Evolutionary conservation across 805 yeast species (phyloP), one percentile per base, ranked within the genome.

Genomic region (Starmerella roubikii): DNA sequence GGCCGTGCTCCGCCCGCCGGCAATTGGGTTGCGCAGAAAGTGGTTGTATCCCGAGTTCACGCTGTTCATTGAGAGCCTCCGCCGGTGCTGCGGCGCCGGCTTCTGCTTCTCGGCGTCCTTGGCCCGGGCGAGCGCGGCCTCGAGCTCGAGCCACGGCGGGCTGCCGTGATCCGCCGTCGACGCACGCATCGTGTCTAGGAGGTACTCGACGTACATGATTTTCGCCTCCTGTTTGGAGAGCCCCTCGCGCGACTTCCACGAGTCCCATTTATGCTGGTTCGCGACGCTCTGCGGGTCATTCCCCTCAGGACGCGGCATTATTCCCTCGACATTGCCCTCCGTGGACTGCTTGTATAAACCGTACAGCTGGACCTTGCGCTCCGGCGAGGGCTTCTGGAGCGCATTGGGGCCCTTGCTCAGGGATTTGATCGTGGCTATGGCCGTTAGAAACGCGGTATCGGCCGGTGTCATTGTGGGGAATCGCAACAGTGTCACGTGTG

Each of bases 281-380:
- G 76, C 76, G 46, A 69, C 77, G 50, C 74, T 82, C 47, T 76
- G 83, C 8, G 71, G 63, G 1, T 70, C 57, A 30, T 55, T 57
- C 4, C 85, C 86, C 1, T 58, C 57, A 0, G 88, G 88, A 34
- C 84, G 61, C 2, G 69, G 68, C 73, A 79, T 69, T 30, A 78
- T 65, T 2, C 77, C 77, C 34, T 68, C 70, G 8, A 80, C 84
- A 55, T 83, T 74, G 7, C 94, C 94, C 57, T 81, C 88, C 1
- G 93, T 83, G 2, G 93, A 86, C 54, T 83, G 94, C 52, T 83
- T 84, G 60, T 82, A 83, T 36, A 83, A 66, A 0, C 93, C 94
- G 55, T 83, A 83, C 3, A 83, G 65, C 3, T 39, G 45, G 11
- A 42, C 44, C 20, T 49, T 40, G 21, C 42, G 42, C 24, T 49